phyloP scores from a whole-genome alignment of 2,329 filamentous ascomycete species.

The Fonsecaea pedrosoi region DNA sequence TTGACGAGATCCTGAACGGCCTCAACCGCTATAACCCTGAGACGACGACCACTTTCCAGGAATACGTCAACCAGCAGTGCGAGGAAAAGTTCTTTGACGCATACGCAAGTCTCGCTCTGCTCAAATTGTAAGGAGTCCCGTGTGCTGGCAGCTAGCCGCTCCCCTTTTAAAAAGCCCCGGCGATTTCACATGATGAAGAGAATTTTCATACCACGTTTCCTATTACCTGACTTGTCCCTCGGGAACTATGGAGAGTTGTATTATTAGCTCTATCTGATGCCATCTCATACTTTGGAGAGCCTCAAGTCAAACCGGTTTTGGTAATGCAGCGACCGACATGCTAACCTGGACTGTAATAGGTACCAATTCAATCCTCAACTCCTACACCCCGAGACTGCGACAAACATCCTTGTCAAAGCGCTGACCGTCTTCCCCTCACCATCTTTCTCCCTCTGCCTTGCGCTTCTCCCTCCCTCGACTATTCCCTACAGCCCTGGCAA shows the following conservation, averaged over 20 bases:
- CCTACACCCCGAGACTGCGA: constrained; percentile 93
- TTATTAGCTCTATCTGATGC: constrained; percentile 78
- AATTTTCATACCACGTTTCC: constrained; percentile 80
- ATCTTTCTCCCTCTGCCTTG: constrained; percentile 91
- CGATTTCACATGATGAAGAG: constrained; percentile 72
- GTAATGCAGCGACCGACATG: neutral
- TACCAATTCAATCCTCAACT: constrained; percentile 99
- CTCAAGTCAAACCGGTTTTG: neutral
- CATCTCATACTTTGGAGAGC: constrained; percentile 28
- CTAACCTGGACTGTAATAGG: constrained; percentile 56
- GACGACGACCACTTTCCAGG: constrained; percentile 90
- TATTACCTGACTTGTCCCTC: constrained; percentile 83
- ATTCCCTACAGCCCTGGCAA: constrained; percentile 65
- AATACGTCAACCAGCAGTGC: constrained; percentile 93
- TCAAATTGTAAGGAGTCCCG: constrained; percentile 81
- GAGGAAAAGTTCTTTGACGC: constrained; percentile 92
- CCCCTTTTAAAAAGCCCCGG: neutral
- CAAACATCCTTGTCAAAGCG: constrained; percentile 98
- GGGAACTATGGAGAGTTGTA: constrained; percentile 68
- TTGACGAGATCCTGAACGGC: constrained; percentile 92
- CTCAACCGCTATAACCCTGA: constrained; percentile 99
- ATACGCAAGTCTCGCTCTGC: constrained; percentile 92
- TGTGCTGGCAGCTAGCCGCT: neutral
- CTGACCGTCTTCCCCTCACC: constrained; percentile 96
- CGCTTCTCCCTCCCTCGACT: constrained; percentile 86